Base-by-base conservation (phyloP, 2,329 filamentous ascomycete species). In the Exophiala sp. region DNA sequence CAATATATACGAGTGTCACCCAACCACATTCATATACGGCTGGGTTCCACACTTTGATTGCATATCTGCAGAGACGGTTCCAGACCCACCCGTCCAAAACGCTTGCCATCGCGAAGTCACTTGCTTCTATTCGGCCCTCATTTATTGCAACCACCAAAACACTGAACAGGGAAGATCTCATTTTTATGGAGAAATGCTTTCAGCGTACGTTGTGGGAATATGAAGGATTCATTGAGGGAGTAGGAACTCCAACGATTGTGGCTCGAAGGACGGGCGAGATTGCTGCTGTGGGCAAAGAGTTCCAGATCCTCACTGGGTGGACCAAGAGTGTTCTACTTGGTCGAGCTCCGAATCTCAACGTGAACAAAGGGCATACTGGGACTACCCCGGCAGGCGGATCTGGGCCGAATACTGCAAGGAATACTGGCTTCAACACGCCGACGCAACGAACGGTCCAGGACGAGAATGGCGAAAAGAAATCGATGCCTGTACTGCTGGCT, bases 181-280 rank as follows among this genome's bases (percentile, higher is more conserved):
- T 99, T 18, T 96, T 97, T 70, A 96, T 96, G 88, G 94, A 99
- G 70, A 95, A 95, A 72, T 95, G 89, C 65, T 90, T 97, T 67
- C 94, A 99, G 71, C 84, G 94, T 35, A 95, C 90, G 0, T 78
- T 97, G 9, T 90, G 91, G 66, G 91, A 96, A 68, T 95, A 95
- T 65, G 90, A 97, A 67, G 90, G 95, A 61, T 94, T 95, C 62
- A 88, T 96, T 75, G 85, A 89, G 53, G 85, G 90, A 60, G 90
- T 87, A 57, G 90, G 90, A 36, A 95, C 91, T 3, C 94, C 94
- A 0, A 95, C 91, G 0, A 84, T 99, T 54, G 89, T 97, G 21
- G 95, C 90, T 66, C 85, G 94, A 44, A 84, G 94, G 44, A 96
- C 91, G 0, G 94, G 94, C 47, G 94, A 97, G 69, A 85, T 99